phyloP scores from a whole-genome alignment of 148 eudicot species.

The Amaranthus cruentus region DNA sequence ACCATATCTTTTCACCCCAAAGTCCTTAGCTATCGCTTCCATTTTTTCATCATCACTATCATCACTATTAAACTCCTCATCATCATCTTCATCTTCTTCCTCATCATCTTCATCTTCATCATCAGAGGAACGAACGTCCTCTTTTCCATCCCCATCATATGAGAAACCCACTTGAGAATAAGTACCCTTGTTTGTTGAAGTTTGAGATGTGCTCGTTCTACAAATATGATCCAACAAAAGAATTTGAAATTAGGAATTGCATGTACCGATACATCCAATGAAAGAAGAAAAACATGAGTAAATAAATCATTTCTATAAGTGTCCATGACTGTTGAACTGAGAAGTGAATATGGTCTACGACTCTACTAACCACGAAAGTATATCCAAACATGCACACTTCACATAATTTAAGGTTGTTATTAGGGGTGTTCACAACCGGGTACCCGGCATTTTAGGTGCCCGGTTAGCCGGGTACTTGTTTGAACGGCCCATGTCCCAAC shows the following conservation, averaged over 20 bases:
- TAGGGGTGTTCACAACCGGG: no score
- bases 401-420: no score
- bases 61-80: constrained; percentile 95
- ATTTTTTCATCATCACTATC: constrained; percentile 92
- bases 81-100: constrained; percentile 76
- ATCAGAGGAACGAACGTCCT: constrained; percentile 57
- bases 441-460: no score
- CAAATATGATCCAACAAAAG: constrained; percentile 3
- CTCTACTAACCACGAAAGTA: no score
- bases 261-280: neutral
- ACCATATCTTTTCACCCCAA: constrained; percentile 96
- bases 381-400: no score
- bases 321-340: no score
- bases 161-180: constrained; percentile 99
- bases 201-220: constrained; percentile 64
- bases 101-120: constrained; percentile 67
- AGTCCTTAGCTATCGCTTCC: constrained; percentile 95
- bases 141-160: constrained; percentile 87
- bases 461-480: no score
- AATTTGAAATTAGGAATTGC: neutral
- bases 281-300: neutral
- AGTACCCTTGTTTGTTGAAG: constrained; percentile 76
- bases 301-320: neutral
- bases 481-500: no score
- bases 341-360: no score